Conservation (phyloP, 2,329 filamentous ascomycete species). For the Fusarium decemcellulare region DNA sequence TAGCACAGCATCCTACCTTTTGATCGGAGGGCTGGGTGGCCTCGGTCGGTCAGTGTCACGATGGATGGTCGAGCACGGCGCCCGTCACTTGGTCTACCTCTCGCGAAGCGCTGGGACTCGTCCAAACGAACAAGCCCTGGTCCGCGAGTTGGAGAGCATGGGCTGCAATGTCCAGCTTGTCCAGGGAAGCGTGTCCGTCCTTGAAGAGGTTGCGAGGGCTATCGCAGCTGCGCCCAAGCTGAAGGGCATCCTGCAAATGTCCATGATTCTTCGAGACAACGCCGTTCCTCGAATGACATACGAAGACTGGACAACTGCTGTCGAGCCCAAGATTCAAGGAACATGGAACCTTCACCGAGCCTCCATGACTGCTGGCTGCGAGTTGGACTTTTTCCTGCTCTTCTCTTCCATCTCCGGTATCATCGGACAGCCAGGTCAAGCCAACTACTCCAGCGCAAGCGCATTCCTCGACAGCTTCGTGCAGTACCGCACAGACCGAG, state of each 20-base stretch:
- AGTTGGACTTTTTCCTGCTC: conserved; percentile 56
- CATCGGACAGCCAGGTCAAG: conserved; percentile 54
- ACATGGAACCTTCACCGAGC: conserved; percentile 55
- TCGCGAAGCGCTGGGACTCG: conserved; percentile 24
- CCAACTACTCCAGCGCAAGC: conserved; percentile 60
- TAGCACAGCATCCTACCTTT: conserved; percentile 42
- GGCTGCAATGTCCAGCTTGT: conserved; percentile 47
- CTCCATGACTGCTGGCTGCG: conserved; percentile 46
- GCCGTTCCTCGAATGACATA: conserved; percentile 52
- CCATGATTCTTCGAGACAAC: conserved; percentile 53
- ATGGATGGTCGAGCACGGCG: conserved; percentile 31
- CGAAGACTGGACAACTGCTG: conserved; percentile 47
- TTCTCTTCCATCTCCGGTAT: conserved; percentile 53
- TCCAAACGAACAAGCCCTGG: conserved; percentile 19
- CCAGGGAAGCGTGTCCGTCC: conserved; percentile 51
- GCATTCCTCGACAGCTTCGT: conserved; percentile 58
- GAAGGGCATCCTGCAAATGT: conserved; percentile 57
- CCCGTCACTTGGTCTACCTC: conserved; percentile 22
- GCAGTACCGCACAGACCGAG: conserved; percentile 51
- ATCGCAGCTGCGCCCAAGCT: conserved; percentile 45
- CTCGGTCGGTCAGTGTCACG: conserved; percentile 19
- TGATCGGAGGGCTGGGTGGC: conserved; percentile 43
- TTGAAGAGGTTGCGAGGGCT: conserved; percentile 46
- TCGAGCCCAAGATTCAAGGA: conserved; percentile 52
- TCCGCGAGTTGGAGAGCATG: conserved; percentile 43